These are phyloP conservation scores for Coemansia sp. DNA, from an alignment of 192 early-diverging fungal genomes.

Conservation along the genomic window DNA sequence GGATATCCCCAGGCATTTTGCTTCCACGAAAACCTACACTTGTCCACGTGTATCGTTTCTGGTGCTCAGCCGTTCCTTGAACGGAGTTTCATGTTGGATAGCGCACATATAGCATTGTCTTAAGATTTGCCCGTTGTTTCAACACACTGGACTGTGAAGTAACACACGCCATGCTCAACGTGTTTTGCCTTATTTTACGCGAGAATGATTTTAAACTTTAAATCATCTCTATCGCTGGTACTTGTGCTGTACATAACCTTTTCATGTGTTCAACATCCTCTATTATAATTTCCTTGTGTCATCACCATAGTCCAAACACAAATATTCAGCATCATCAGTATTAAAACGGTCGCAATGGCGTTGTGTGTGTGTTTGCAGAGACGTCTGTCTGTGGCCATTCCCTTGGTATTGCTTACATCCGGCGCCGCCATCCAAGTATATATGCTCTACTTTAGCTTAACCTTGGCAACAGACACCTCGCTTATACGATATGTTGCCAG, in stretches of 20 bases:
- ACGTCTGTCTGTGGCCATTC: neutral
- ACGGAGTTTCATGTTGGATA: no score
- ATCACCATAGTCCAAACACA: no score
- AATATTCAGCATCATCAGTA: no score
- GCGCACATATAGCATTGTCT: neutral
- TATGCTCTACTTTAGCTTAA: neutral
- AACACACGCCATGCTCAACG: neutral
- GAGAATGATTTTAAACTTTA: neutral
- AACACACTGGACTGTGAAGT: neutral
- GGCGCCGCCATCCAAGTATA: slow-evolving; percentile 21
- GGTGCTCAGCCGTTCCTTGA: no score
- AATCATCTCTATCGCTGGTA: no score
- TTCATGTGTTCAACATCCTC: neutral
- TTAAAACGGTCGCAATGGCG: neutral
- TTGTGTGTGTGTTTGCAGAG: neutral
- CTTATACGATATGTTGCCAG: slow-evolving; percentile 15
- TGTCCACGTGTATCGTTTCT: no score
- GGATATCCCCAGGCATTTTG: no score
- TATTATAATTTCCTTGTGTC: neutral
- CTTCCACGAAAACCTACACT: no score
- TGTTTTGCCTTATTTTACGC: neutral
- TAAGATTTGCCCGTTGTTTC: neutral
- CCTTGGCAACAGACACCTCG: neutral
- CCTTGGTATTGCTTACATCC: slow-evolving; percentile 1
- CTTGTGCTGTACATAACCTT: no score